Percentiles rank a stretch among this genome's conserved stretches.
Evolutionary conservation across 2,329 filamentous ascomycete genomes (phyloP).

Genomic region (Trichophyton mentagrophytes): DNA sequence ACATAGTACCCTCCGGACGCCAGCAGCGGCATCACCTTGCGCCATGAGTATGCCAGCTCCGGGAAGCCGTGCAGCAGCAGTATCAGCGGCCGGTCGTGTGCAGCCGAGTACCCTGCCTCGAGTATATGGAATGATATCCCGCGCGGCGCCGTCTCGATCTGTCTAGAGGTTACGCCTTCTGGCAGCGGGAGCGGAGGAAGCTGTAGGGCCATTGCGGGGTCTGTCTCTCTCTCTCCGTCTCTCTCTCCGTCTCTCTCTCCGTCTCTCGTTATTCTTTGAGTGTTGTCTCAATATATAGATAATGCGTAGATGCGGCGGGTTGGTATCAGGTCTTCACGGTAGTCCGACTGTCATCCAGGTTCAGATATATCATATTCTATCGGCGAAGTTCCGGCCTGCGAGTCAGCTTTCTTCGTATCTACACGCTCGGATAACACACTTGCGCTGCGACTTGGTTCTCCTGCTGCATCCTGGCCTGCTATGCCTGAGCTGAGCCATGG

Average conservation of each 20-base stretch:
- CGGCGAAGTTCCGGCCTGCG: neutral
- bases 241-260: too few relatives aligned
- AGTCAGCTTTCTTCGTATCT: neutral
- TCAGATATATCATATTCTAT: neutral
- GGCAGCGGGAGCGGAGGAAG: constrained; percentile 43
- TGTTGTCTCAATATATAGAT: neutral
- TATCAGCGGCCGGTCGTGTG: constrained; percentile 39
- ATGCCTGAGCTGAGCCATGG: neutral
- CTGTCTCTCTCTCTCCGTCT: too few relatives aligned
- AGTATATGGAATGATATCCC: constrained; percentile 51
- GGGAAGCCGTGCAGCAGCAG: constrained; percentile 55
- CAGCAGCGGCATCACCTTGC: constrained; percentile 48
- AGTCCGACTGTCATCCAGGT: neutral
- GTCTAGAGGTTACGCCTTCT: constrained; percentile 41
- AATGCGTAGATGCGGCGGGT: too few relatives aligned
- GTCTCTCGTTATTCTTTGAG: too few relatives aligned
- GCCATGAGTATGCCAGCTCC: constrained; percentile 58
- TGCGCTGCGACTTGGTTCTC: too few relatives aligned
- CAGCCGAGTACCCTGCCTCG: constrained; percentile 37
- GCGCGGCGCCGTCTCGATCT: constrained; percentile 42
- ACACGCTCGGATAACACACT: neutral
- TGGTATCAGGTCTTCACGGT: neutral
- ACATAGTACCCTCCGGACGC: constrained; percentile 50
- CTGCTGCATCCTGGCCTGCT: neutral
- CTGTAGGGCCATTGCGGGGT: constrained; percentile 2